Evolutionary conservation across 306 rosid species (phyloP).

Genomic region (Castanea sativa): DNA sequence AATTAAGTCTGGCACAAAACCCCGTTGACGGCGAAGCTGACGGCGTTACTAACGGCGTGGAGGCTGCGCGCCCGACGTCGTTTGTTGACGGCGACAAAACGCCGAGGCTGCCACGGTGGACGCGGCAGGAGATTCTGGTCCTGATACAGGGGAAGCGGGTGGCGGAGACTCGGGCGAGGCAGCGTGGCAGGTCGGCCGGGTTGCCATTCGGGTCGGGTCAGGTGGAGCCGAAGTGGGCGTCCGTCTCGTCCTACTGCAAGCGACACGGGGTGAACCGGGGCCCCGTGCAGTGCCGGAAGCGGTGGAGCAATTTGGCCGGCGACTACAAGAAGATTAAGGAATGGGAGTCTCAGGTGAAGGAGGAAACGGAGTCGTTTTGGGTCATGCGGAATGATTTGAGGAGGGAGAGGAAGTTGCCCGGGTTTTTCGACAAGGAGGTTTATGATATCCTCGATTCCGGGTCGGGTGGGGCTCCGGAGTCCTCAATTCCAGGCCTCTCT

Average conservation of each 20-base stretch:
- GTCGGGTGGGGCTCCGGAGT: constrained; percentile 27
- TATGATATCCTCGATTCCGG: constrained; percentile 80
- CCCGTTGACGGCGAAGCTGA: constrained; percentile 43
- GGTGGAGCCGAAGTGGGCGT: constrained; percentile 88
- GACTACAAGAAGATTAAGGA: constrained; percentile 95
- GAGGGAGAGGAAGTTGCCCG: constrained; percentile 87
- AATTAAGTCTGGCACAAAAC: constrained; percentile 28
- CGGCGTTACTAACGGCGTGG: constrained; percentile 50
- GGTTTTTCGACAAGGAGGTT: constrained; percentile 86
- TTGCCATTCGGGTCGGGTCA: constrained; percentile 63
- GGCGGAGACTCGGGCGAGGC: constrained; percentile 66
- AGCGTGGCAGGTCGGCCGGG: constrained; percentile 45
- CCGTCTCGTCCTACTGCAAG: constrained; percentile 83
- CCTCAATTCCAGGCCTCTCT: constrained; percentile 14
- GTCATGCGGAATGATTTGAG: constrained; percentile 90
- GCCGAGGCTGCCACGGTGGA: constrained; percentile 93
- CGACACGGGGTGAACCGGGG: constrained; percentile 92
- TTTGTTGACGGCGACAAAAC: constrained; percentile 58
- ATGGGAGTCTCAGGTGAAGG: constrained; percentile 75
- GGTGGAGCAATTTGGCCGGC: constrained; percentile 99
- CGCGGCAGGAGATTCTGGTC: constrained; percentile 90
- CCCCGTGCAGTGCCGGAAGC: constrained; percentile 94
- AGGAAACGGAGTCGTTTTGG: constrained; percentile 93
- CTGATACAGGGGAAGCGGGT: constrained; percentile 83
- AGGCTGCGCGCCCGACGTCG: constrained; percentile 34